These are phyloP conservation scores for Actinomortierella wolfii DNA, from an alignment of 371 early-diverging fungal genomes.

Conservation along the genomic window DNA sequence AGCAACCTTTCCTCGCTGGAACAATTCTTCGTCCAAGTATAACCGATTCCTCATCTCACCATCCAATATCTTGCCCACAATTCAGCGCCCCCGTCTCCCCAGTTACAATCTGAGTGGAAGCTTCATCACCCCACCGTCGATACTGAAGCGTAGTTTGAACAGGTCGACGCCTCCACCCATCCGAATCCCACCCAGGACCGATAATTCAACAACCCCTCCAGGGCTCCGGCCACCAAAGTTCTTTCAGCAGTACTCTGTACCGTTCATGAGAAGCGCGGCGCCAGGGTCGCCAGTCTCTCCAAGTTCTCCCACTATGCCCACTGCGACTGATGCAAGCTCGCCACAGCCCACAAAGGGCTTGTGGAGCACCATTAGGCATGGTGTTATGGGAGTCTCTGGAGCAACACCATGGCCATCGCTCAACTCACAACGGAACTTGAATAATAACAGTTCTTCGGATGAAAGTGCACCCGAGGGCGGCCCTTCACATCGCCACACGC, in stretches of 20 bases:
- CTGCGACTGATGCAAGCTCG: constrained; percentile 4
- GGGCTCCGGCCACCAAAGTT: too few species aligned
- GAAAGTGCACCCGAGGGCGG: too few species aligned
- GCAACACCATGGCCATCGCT: constrained; percentile 35
- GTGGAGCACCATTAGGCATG: constrained; percentile 42
- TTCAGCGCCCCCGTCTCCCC: constrained; percentile 32
- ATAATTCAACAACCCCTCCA: too few species aligned
- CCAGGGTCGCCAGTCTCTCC: background rate
- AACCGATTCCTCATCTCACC: too few species aligned
- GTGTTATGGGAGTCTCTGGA: constrained; percentile 45
- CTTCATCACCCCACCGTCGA: constrained; percentile 38
- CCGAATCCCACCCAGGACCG: too few species aligned
- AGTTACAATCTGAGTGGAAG: constrained; percentile 29
- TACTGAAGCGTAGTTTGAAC: constrained; percentile 13
- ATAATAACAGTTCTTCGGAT: too few species aligned
- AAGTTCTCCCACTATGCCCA: constrained; percentile 13
- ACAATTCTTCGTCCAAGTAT: too few species aligned
- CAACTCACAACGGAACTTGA: constrained; percentile 12
- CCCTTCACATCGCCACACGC: background rate
- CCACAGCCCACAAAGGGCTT: constrained; percentile 21
- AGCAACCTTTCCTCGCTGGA: too few species aligned
- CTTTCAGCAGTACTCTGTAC: too few species aligned
- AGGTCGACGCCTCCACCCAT: too few species aligned
- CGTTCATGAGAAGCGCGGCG: too few species aligned
- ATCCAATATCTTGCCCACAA: constrained; percentile 16